phyloP scores from a whole-genome alignment of 331 rosid species.

The Quercus lobata region DNA sequence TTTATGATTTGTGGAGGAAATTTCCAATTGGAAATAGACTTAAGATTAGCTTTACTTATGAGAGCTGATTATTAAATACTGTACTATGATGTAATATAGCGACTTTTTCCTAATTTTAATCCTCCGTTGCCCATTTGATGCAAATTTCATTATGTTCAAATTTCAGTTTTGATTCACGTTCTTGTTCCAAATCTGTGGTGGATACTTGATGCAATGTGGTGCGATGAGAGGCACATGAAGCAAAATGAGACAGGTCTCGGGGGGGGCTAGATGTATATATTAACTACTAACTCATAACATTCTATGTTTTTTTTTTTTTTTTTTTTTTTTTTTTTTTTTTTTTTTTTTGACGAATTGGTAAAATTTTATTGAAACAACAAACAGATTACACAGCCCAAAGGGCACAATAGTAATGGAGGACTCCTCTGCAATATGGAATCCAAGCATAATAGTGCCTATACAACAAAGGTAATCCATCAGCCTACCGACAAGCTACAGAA shows the following conservation, averaged over 20 bases:
- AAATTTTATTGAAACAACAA: too few species aligned
- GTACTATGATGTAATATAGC: not conserved
- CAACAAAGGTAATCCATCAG: too few species aligned
- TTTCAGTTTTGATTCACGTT: not conserved
- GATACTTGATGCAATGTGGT: not conserved
- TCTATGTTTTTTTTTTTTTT: not conserved
- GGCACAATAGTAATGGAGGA: too few species aligned
- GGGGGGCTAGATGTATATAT: too few species aligned
- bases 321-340: too few species aligned
- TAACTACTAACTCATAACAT: too few species aligned
- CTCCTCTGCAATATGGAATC: too few species aligned
- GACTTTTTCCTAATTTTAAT: not conserved
- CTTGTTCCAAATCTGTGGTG: not conserved
- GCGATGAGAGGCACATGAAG: too few species aligned
- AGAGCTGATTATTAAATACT: conserved; percentile 3
- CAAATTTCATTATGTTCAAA: not conserved
- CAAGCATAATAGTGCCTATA: too few species aligned
- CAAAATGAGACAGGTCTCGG: too few species aligned
- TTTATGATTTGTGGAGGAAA: conserved; percentile 39
- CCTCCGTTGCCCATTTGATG: not conserved
- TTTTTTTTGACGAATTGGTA: not conserved
- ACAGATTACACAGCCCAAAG: too few species aligned
- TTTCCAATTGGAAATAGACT: conserved; percentile 6
- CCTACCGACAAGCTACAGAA: too few species aligned
- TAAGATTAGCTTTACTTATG: conserved; percentile 16